Evolutionary conservation across 2,329 filamentous ascomycete genomes (phyloP).

Genomic region (Chaetomium sp.): DNA sequence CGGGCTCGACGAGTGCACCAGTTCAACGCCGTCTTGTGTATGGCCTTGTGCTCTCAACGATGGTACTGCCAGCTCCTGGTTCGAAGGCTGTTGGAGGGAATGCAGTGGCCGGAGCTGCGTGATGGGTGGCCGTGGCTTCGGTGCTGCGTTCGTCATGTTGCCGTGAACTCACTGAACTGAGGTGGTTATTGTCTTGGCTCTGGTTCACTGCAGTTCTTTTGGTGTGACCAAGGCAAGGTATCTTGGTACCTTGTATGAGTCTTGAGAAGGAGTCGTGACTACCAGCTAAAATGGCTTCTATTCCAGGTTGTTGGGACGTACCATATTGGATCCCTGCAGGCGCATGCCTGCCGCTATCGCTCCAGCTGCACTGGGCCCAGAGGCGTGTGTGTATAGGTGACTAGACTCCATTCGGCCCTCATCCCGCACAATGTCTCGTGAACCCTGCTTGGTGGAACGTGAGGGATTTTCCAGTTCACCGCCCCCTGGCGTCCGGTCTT

Average conservation of each 20-base stretch:
- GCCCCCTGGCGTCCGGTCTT: neutral
- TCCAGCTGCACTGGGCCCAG: neutral
- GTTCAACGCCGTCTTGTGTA: neutral
- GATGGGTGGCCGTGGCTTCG: neutral
- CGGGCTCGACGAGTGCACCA: neutral
- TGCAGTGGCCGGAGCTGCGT: neutral
- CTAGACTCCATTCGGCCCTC: neutral
- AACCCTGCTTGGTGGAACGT: neutral
- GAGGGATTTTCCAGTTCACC: neutral
- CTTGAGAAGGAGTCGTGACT: neutral
- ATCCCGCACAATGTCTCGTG: neutral
- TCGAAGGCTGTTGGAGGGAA: neutral
- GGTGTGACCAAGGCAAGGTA: no score
- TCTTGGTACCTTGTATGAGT: neutral
- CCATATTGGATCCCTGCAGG: neutral
- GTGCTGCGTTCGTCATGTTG: neutral
- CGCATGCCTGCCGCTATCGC: neutral
- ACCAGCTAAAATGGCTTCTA: neutral
- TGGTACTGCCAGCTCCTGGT: neutral
- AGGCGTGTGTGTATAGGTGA: neutral
- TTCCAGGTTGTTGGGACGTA: neutral
- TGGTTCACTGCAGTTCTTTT: neutral
- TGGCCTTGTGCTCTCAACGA: neutral
- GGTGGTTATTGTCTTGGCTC: neutral
- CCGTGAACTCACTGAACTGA: neutral